phyloP scores from a whole-genome alignment of 495 filamentous ascomycete genomes.

The Penicillium simplicissimum region DNA sequence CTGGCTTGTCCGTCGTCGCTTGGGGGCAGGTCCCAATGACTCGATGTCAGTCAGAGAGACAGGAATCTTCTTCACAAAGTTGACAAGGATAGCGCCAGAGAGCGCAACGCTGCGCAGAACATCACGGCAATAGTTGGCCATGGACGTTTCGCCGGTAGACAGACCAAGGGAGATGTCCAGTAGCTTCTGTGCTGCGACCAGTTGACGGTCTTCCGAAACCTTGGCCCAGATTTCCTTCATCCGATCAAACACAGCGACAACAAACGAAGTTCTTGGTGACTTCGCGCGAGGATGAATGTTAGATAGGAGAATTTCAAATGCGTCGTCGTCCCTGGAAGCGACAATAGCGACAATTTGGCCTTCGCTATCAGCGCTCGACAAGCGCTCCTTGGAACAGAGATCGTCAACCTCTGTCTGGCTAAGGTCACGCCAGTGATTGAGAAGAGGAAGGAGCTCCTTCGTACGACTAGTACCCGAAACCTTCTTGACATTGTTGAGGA shows the following conservation, averaged over 20 bases:
- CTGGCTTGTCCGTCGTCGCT: constrained; percentile 74
- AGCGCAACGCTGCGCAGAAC: constrained; percentile 67
- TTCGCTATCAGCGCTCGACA: constrained; percentile 62
- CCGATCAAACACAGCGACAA: constrained; percentile 61
- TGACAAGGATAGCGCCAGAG: constrained; percentile 65
- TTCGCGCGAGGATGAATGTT: constrained; percentile 51
- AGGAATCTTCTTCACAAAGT: constrained; percentile 69
- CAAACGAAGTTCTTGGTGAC: constrained; percentile 49
- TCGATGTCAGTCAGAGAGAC: constrained; percentile 60
- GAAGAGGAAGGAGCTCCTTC: constrained; percentile 65
- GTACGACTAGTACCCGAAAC: constrained; percentile 65
- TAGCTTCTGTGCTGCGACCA: constrained; percentile 59
- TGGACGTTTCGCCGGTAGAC: constrained; percentile 24
- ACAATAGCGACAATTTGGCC: constrained; percentile 60
- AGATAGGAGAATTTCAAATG: constrained; percentile 58
- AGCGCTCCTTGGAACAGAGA: constrained; percentile 55
- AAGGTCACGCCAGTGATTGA: constrained; percentile 64
- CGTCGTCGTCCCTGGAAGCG: constrained; percentile 64
- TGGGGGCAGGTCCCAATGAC: constrained; percentile 64
- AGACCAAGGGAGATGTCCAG: constrained; percentile 51
- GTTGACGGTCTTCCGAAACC: constrained; percentile 63
- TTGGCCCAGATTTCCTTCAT: constrained; percentile 69
- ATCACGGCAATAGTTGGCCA: constrained; percentile 60
- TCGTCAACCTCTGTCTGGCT: constrained; percentile 41
- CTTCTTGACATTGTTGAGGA: constrained; percentile 70